Conservation (phyloP, 2,329 filamentous ascomycete species). For the Fusarium nygamai region DNA sequence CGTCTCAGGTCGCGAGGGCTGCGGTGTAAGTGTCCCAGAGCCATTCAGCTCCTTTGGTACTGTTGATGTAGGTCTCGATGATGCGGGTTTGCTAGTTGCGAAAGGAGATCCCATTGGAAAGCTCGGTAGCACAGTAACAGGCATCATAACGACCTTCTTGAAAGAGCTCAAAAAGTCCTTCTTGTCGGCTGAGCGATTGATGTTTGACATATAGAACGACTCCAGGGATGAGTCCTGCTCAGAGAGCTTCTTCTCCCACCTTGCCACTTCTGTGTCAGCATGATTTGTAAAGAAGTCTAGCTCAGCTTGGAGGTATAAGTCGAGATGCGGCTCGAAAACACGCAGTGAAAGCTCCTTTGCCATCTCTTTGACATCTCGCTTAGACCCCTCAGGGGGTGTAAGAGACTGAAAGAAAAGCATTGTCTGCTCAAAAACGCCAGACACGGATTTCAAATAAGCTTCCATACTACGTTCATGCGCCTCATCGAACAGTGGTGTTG, state of each 20-base stretch:
- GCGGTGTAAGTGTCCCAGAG: conserved; percentile 45
- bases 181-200: conserved; percentile 94
- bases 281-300: conserved; percentile 83
- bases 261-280: conserved; percentile 78
- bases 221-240: conserved; percentile 92
- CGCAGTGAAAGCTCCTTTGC: conserved; percentile 74
- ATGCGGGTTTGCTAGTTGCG: conserved; percentile 54
- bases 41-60: conserved; percentile 40
- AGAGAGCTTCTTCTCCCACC: conserved; percentile 91
- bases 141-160: conserved; percentile 99
- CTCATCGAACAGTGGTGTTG: conserved; percentile 87
- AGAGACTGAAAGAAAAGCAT: conserved; percentile 80
- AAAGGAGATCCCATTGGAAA: conserved; percentile 70
- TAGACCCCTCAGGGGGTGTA: conserved; percentile 70
- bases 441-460: conserved; percentile 85
- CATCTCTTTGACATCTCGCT: conserved; percentile 69
- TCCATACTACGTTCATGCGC: conserved; percentile 79
- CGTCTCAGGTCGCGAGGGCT: conserved; percentile 60
- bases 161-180: conserved; percentile 96
- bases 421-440: conserved; percentile 87
- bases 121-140: conserved; percentile 86
- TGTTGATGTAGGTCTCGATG: conserved; percentile 21
- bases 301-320: conserved; percentile 92
- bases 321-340: conserved; percentile 92
- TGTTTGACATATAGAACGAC: conserved; percentile 94